Evolutionary conservation across 345 rosid genomes (phyloP).

Genomic region (Arabidopsis arenosa): DNA sequence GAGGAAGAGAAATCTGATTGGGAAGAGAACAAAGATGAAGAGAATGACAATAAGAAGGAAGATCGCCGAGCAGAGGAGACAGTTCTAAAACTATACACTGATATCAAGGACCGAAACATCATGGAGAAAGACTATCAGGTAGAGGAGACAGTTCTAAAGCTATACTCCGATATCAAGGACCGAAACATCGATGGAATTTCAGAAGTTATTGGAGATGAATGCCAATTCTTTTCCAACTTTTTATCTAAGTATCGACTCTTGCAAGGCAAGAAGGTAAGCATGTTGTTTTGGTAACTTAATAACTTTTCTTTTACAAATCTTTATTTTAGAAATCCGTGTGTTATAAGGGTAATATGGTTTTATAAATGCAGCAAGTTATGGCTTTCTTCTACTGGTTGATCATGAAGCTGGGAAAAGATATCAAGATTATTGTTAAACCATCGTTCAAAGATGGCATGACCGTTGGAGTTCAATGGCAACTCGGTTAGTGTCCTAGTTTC

Average conservation of each 20-base stretch:
- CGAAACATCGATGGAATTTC: conserved; percentile 54
- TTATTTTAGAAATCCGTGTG: background rate
- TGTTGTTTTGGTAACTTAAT: background rate
- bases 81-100: conserved; percentile 61
- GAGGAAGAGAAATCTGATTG: background rate
- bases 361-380: conserved; percentile 69
- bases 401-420: conserved; percentile 55
- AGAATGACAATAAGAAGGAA: conserved; percentile 9
- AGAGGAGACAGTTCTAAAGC: conserved; percentile 64
- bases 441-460: conserved; percentile 68
- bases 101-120: conserved; percentile 51
- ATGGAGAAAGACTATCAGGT: conserved; percentile 37
- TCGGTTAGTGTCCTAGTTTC: conserved; percentile 52
- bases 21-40: background rate
- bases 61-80: conserved; percentile 53
- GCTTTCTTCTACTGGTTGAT: conserved; percentile 64
- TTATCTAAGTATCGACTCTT: conserved; percentile 54
- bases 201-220: conserved; percentile 72
- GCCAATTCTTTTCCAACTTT: conserved; percentile 69
- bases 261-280: conserved; percentile 77
- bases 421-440: conserved; percentile 63
- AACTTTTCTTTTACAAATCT: background rate
- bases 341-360: background rate
- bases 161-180: conserved; percentile 59
- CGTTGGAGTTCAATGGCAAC: conserved; percentile 69